Conservation (phyloP, 352 stramenopile genomes). For the Pythium chondricola region DNA sequence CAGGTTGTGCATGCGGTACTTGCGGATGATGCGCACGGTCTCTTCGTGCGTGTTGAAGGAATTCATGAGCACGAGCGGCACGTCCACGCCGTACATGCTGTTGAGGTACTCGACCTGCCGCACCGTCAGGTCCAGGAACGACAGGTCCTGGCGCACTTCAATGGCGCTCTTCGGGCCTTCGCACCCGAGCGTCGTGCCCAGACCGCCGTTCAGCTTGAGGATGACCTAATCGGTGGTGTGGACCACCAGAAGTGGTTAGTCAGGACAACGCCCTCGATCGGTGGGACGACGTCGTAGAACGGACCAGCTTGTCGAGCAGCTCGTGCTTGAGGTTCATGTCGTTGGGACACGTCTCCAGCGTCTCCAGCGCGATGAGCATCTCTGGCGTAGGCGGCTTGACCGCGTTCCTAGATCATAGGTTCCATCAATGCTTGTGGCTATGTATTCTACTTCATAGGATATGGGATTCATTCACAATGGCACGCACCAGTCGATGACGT, state of each 20-base stretch:
- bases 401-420: conserved; percentile 58
- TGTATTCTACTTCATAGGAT: no score
- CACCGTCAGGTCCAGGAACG: conserved; percentile 98
- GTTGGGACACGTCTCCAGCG: conserved; percentile 85
- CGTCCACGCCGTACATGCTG: conserved; percentile 90
- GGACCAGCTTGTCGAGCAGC: conserved; percentile 93
- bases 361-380: conserved; percentile 65
- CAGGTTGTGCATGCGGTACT: conserved; percentile 96
- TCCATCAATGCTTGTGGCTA: no score
- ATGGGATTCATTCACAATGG: neutral
- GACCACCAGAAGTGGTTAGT: no score
- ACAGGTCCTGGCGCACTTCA: conserved; percentile 90
- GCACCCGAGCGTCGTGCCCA: conserved; percentile 97
- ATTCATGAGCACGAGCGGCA: conserved; percentile 99
- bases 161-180: conserved; percentile 91
- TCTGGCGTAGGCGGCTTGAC: conserved; percentile 69
- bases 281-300: no score
- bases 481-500: conserved; percentile 70
- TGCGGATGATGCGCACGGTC: conserved; percentile 95
- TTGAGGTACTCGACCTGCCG: conserved; percentile 96
- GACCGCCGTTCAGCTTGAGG: conserved; percentile 98
- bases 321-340: conserved; percentile 91
- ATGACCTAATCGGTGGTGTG: conserved; percentile 79
- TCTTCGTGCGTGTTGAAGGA: conserved; percentile 99
- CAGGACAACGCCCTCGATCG: no score